These are phyloP conservation scores for Fragaria ananassa DNA, from an alignment of 306 rosid species.

Conservation along the genomic window DNA sequence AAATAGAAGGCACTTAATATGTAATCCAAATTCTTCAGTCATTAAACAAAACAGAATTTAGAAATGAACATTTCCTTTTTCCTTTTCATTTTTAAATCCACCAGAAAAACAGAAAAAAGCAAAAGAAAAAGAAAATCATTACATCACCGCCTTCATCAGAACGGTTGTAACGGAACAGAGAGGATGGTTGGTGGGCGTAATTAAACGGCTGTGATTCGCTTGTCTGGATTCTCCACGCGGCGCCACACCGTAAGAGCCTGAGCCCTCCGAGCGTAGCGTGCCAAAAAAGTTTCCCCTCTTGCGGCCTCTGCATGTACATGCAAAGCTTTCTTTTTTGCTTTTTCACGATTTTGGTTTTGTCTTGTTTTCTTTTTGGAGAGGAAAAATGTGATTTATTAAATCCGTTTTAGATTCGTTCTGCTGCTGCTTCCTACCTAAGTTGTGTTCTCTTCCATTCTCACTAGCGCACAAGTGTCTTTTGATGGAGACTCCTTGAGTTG, in stretches of 20 bases:
- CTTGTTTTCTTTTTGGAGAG: neutral
- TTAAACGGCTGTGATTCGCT: neutral
- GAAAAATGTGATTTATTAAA: neutral
- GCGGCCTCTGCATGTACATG: neutral
- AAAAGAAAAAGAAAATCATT: neutral
- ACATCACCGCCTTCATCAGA: neutral
- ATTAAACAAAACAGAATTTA: neutral
- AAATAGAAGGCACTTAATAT: neutral
- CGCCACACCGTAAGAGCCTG: neutral
- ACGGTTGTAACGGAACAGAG: neutral
- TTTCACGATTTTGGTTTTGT: neutral
- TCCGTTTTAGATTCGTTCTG: neutral
- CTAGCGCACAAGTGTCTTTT: neutral
- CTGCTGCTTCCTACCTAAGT: neutral
- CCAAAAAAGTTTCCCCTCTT: neutral
- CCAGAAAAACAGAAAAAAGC: neutral
- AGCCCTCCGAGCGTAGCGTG: neutral
- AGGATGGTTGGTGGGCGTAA: neutral
- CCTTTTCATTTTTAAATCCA: neutral
- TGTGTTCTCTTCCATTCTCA: neutral
- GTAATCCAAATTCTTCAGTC: neutral
- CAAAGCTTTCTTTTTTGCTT: neutral
- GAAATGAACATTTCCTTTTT: neutral
- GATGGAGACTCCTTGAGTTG: neutral
- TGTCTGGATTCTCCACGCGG: neutral